These are phyloP conservation scores for Tanozyma kutaoensis DNA, from an alignment of 805 yeast genomes.

Conservation along the genomic window DNA sequence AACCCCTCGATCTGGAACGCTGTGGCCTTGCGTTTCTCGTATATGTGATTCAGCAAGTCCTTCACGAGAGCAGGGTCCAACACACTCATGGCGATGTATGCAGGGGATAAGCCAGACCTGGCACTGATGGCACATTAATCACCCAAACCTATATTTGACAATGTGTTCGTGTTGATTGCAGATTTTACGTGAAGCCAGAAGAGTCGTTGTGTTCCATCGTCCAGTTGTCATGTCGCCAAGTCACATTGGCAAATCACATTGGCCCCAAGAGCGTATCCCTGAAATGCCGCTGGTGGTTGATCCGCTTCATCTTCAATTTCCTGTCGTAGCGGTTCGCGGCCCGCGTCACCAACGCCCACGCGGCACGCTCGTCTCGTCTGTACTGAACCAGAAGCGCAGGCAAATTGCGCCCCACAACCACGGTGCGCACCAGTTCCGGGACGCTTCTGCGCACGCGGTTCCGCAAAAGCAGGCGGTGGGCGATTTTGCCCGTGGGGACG, in stretches of 20 bases:
- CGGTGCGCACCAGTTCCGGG: no score
- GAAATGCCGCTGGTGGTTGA: constrained; percentile 30
- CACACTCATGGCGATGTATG: no score
- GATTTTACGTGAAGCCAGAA: no score
- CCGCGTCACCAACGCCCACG: constrained; percentile 10
- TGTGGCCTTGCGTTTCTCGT: constrained; percentile 33
- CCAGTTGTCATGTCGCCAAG: no score
- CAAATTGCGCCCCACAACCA: constrained; percentile 14
- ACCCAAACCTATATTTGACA: no score
- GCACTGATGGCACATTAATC: no score
- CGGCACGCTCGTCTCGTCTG: constrained; percentile 19
- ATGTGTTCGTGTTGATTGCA: no score
- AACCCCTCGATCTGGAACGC: constrained; percentile 61
- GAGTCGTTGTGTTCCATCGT: no score
- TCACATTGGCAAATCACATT: no score
- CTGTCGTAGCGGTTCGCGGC: constrained; percentile 13
- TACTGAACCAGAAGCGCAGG: constrained; percentile 23
- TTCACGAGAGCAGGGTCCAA: no score
- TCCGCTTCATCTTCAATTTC: constrained; percentile 11
- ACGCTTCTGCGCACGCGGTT: constrained; percentile 67
- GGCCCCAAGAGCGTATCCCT: constrained; percentile 54
- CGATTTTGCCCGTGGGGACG: constrained; percentile 68
- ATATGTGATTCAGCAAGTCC: constrained; percentile 30
- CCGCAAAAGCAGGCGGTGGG: constrained; percentile 67
- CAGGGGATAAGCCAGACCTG: no score